A percentile compares a stretch with the other conserved stretches of the same genome.
Conservation (phyloP, 202 grass and related monocot species). For the Thinopyrum obtusiflorum region DNA sequence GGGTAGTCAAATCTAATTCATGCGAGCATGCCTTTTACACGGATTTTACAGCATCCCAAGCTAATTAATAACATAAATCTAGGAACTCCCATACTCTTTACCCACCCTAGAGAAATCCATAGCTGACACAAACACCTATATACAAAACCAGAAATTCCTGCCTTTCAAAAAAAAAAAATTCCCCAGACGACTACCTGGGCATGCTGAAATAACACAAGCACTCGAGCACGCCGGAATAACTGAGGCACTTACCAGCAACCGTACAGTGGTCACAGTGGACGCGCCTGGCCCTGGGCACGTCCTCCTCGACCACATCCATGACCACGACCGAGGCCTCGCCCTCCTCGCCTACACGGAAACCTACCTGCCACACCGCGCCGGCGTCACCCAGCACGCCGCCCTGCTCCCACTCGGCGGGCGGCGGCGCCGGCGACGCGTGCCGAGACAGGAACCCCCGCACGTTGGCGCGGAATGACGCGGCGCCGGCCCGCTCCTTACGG, state of each 20-base stretch:
- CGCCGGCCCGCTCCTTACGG: neutral
- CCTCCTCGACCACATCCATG: slow-evolving; percentile 64
- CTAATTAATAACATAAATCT: neutral
- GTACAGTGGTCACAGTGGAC: slow-evolving; percentile 68
- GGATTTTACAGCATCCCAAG: neutral
- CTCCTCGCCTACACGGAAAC: slow-evolving; percentile 2
- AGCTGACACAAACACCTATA: neutral
- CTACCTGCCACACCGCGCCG: slow-evolving; percentile 36
- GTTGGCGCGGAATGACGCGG: slow-evolving; percentile 40
- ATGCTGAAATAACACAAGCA: neutral
- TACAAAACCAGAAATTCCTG: neutral
- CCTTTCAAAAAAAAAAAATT: neutral
- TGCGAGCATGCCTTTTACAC: neutral
- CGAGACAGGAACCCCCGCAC: slow-evolving; percentile 50
- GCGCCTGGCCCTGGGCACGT: slow-evolving; percentile 35
- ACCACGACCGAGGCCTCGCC: neutral
- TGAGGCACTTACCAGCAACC: slow-evolving; percentile 45
- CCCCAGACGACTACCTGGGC: neutral
- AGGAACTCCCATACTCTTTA: neutral
- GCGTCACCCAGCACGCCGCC: neutral
- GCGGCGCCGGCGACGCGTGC: slow-evolving; percentile 12
- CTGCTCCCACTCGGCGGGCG: neutral
- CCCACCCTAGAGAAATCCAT: neutral
- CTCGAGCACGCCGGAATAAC: neutral
- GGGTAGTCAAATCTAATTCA: neutral